These are phyloP conservation scores for Daldinia sp. DNA, from an alignment of 2,329 filamentous ascomycete genomes.

Conservation along the genomic window DNA sequence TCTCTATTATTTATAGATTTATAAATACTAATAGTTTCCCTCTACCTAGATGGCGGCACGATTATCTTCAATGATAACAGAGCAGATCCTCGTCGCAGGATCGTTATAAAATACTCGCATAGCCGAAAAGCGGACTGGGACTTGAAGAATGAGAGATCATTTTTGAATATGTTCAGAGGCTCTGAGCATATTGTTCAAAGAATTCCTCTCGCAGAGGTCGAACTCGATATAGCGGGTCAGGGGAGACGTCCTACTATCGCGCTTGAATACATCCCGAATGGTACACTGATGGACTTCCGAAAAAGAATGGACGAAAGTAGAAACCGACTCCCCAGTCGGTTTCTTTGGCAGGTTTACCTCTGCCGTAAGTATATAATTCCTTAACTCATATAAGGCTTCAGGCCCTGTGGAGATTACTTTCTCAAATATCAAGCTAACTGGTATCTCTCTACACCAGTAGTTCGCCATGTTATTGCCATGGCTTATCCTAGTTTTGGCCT, in stretches of 20 bases:
- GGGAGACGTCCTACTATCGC: slow-evolving; percentile 18
- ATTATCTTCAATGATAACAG: slow-evolving; percentile 8
- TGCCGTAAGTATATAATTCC: slow-evolving; percentile 17
- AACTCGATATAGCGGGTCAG: slow-evolving; percentile 2
- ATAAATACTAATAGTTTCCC: background rate
- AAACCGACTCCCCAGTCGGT: background rate
- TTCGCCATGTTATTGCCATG: slow-evolving; percentile 18
- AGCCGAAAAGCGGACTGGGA: background rate
- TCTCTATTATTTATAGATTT: background rate
- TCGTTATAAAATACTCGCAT: slow-evolving; percentile 27
- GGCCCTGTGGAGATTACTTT: background rate
- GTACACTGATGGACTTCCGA: background rate
- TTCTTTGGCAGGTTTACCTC: slow-evolving; percentile 18
- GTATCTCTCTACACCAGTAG: background rate
- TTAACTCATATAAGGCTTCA: background rate
- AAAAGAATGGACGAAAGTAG: fast-evolving
- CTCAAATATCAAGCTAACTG: background rate
- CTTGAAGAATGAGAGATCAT: slow-evolving; percentile 10
- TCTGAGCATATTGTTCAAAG: slow-evolving; percentile 21
- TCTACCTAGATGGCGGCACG: slow-evolving; percentile 19
- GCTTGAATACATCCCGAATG: slow-evolving; percentile 18
- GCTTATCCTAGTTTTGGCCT: too few species aligned
- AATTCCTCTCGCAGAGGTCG: background rate
- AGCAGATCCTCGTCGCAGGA: background rate
- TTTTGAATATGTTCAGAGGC: slow-evolving; percentile 9